Evolutionary conservation across 352 stramenopile genomes (phyloP).

Genomic region (Discostella stelligera): DNA sequence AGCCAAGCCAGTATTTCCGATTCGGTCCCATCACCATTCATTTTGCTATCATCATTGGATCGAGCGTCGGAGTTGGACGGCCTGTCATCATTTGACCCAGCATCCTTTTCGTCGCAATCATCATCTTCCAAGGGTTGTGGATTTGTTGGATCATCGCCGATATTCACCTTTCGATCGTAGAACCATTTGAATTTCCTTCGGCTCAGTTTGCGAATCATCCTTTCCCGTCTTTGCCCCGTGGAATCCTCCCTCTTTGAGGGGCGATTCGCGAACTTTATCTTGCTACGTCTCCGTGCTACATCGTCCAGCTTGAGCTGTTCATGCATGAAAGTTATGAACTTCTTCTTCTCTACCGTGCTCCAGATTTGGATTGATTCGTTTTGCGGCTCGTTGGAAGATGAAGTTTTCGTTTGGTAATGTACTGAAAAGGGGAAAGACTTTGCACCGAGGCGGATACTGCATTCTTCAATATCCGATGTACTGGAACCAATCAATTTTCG

Average conservation of each 20-base stretch:
- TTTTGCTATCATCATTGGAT: background rate
- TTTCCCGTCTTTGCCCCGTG: constrained; percentile 15
- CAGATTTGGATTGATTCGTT: background rate
- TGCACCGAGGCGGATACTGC: constrained; percentile 3
- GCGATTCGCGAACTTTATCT: background rate
- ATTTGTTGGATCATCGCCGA: background rate
- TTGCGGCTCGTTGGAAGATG: background rate
- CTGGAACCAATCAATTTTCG: constrained; percentile 7
- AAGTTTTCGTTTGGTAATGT: constrained; percentile 14
- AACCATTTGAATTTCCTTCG: constrained; percentile 47
- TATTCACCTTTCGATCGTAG: constrained; percentile 20
- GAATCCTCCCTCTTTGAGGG: constrained; percentile 21
- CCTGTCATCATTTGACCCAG: background rate
- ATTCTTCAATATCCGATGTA: constrained; percentile 2
- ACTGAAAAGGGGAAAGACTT: constrained; percentile 17
- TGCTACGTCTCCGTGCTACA: background rate
- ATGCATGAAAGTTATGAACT: background rate
- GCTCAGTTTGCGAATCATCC: constrained; percentile 37
- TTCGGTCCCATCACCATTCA: constrained; percentile 6
- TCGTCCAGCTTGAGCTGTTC: constrained; percentile 13
- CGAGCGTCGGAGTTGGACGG: background rate
- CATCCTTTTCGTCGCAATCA: background rate
- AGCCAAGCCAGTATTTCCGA: constrained; percentile 36
- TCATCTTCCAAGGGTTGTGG: background rate
- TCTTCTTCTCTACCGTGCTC: background rate